Conservation (phyloP, 139 green algal species). For the Pleodorina starrii region DNA sequence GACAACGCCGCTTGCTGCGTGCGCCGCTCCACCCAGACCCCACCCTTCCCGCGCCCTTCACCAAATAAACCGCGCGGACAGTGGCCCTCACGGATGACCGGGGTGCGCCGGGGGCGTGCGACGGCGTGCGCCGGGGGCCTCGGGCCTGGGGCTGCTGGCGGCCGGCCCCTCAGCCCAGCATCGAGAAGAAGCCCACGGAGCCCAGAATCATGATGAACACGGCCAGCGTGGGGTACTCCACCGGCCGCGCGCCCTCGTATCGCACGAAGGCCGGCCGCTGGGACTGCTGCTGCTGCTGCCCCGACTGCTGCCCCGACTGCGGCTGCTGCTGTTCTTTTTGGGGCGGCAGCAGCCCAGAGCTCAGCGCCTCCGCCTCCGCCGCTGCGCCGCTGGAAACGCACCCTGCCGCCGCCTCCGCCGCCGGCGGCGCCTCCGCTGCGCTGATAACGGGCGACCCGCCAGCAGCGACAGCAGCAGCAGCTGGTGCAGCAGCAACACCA, state of each 20-base stretch:
- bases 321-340: background rate
- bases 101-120: no score
- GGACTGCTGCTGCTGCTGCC: background rate
- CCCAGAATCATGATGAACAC: slow-evolving; percentile 21
- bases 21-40: no score
- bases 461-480: background rate
- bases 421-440: no score
- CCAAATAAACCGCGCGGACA: no score
- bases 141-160: no score
- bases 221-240: slow-evolving; percentile 9
- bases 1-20: no score
- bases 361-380: background rate
- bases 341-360: background rate
- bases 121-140: no score
- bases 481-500: background rate
- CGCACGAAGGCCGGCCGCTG: background rate
- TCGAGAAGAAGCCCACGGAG: slow-evolving; percentile 18
- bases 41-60: no score
- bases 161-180: background rate
- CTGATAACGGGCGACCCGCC: no score
- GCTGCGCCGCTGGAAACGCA: no score
- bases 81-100: no score
- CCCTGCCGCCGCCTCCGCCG: no score
- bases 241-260: background rate
- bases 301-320: background rate